Conservation (phyloP, 2,329 filamentous ascomycete genomes). For the Ophiostoma ips region DNA sequence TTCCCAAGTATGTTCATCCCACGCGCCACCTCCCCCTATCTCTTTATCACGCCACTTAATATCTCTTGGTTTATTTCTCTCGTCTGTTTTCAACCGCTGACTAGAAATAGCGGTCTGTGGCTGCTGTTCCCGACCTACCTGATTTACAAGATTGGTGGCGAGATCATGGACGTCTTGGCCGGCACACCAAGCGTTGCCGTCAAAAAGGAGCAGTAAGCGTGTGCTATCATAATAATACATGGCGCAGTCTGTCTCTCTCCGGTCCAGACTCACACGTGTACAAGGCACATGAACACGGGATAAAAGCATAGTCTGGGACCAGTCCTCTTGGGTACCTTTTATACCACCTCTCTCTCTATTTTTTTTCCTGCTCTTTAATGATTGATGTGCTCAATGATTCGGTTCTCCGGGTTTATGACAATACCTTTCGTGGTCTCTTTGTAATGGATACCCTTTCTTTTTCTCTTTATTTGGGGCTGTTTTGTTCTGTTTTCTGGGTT, state of each 20-base stretch:
- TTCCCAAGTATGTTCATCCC: conserved; percentile 38
- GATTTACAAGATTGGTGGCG: conserved; percentile 32
- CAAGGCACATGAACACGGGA: too few species aligned
- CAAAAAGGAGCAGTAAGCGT: conserved; percentile 29
- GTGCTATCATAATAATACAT: too few species aligned
- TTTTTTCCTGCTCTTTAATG: background rate
- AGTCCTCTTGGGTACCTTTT: background rate
- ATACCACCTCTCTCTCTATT: background rate
- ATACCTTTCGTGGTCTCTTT: conserved; percentile 10
- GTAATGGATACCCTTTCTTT: conserved; percentile 11
- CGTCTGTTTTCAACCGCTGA: conserved; percentile 5
- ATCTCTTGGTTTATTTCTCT: background rate
- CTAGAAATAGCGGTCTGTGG: conserved; percentile 37
- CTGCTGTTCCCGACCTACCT: conserved; percentile 39
- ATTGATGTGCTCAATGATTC: too few species aligned
- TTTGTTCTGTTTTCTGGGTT: too few species aligned
- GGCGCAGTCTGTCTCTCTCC: too few species aligned
- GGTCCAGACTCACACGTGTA: too few species aligned
- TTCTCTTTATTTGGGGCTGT: background rate
- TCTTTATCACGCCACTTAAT: too few species aligned
- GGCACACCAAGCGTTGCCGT: conserved; percentile 21
- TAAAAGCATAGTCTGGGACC: too few species aligned
- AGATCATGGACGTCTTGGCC: conserved; percentile 34
- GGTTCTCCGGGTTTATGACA: conserved; percentile 7
- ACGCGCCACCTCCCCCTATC: background rate